Conservation (phyloP, 2,329 filamentous ascomycete genomes). For the Colletotrichum gigasporum region DNA sequence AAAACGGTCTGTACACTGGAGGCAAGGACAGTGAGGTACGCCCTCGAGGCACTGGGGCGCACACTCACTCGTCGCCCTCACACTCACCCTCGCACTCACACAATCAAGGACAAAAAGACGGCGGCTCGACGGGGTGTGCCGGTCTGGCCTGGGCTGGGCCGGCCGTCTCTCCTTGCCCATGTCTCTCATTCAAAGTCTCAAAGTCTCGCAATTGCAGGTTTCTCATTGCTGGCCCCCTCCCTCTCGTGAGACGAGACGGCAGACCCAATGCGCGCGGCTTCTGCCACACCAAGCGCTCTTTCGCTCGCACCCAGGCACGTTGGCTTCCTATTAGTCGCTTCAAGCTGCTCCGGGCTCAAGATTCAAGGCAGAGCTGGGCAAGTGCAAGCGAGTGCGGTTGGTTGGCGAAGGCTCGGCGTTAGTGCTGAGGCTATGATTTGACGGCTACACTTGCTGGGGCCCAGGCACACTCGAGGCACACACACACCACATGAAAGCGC, state of each 20-base stretch:
- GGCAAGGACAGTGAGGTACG: not conserved
- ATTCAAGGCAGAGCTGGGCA: not conserved
- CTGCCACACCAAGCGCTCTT: slow-evolving; percentile 2
- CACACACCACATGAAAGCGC: not conserved
- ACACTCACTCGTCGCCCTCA: no score
- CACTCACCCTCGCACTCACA: no score
- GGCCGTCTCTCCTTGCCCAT: not conserved
- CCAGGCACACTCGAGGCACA: slow-evolving; percentile 13
- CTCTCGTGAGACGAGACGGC: slow-evolving; percentile 18
- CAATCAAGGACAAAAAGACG: not conserved
- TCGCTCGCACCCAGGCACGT: slow-evolving; percentile 16
- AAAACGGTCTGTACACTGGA: slow-evolving; percentile 1
- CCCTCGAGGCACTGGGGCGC: not conserved
- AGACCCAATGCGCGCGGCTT: slow-evolving; percentile 23
- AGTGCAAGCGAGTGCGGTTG: slow-evolving; percentile 12
- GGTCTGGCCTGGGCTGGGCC: not conserved
- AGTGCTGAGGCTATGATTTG: slow-evolving; percentile 23
- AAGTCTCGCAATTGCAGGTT: not conserved
- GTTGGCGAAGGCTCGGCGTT: slow-evolving; percentile 9
- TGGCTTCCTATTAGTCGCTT: slow-evolving; percentile 3
- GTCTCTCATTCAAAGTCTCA: not conserved
- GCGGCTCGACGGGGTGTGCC: not conserved
- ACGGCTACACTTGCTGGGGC: slow-evolving; percentile 4
- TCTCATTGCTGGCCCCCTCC: not conserved
- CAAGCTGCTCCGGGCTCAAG: not conserved